These are phyloP conservation scores for Capsicum pubescens DNA, from an alignment of 257 asterid genomes.

Conservation along the genomic window DNA sequence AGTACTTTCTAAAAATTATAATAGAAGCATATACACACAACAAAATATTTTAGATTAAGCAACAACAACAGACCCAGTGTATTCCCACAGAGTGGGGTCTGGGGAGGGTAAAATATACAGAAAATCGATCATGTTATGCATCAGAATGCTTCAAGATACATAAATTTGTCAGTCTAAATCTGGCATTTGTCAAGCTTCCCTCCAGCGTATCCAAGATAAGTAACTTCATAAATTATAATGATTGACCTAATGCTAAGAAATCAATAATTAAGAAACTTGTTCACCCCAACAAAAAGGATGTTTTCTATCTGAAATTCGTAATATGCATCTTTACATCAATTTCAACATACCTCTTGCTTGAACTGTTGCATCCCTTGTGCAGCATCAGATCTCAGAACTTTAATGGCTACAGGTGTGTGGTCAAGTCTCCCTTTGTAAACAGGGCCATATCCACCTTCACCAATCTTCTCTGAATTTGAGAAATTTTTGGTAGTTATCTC, in stretches of 20 bases:
- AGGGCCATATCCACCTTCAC: constrained; percentile 38
- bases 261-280: neutral
- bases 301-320: neutral
- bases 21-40: neutral
- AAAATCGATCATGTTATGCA: neutral
- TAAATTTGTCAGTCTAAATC: neutral
- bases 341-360: constrained; percentile 37
- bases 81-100: too few relatives aligned
- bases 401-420: constrained; percentile 32
- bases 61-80: too few relatives aligned
- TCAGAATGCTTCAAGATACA: neutral
- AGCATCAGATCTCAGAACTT: constrained; percentile 34
- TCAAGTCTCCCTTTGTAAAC: constrained; percentile 31
- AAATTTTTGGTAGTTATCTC: constrained; percentile 35
- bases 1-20: neutral
- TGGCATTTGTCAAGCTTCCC: neutral
- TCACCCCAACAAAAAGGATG: neutral
- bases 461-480: constrained; percentile 35
- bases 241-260: neutral
- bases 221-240: neutral
- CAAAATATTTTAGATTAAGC: neutral
- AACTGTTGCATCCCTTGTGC: constrained; percentile 36
- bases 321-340: constrained; percentile 11
- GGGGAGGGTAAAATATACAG: neutral
- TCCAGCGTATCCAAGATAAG: neutral